phyloP scores from a whole-genome alignment of 495 filamentous ascomycete genomes.

The Podospora sp. region DNA sequence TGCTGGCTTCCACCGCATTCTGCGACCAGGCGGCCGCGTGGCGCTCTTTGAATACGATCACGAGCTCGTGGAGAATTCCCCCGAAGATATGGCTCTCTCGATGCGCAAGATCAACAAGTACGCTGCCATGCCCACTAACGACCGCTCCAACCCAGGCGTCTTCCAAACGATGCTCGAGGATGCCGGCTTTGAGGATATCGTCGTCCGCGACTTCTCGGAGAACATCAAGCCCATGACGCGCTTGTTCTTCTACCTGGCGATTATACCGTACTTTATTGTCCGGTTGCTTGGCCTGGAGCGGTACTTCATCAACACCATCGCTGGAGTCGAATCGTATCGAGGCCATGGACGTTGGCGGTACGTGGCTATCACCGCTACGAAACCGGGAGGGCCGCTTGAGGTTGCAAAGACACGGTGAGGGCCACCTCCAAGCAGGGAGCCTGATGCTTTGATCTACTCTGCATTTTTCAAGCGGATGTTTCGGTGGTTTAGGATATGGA shows the following conservation, averaged over 20 bases:
- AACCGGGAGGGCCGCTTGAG: conserved; percentile 29
- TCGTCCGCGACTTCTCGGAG: conserved; percentile 49
- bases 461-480: too few relatives aligned
- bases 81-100: conserved; percentile 23
- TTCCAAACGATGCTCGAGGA: conserved; percentile 47
- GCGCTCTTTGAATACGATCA: conserved; percentile 58
- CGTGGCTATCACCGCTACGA: conserved; percentile 35
- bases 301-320: conserved; percentile 39
- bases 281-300: conserved; percentile 48
- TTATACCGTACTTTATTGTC: conserved; percentile 55
- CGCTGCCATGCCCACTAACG: conserved; percentile 54
- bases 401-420: background rate
- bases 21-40: conserved; percentile 53
- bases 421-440: background rate
- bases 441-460: too few relatives aligned
- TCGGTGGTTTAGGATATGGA: too few relatives aligned
- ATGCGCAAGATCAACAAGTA: conserved; percentile 43
- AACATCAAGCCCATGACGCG: conserved; percentile 56
- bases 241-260: conserved; percentile 56
- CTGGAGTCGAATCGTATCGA: conserved; percentile 29
- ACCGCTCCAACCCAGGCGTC: conserved; percentile 32
- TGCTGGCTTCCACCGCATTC: conserved; percentile 50
- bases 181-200: conserved; percentile 55
- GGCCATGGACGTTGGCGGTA: conserved; percentile 33
- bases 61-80: conserved; percentile 13